phyloP scores from a whole-genome alignment of 495 filamentous ascomycete species.

The Penicillium argentinense region DNA sequence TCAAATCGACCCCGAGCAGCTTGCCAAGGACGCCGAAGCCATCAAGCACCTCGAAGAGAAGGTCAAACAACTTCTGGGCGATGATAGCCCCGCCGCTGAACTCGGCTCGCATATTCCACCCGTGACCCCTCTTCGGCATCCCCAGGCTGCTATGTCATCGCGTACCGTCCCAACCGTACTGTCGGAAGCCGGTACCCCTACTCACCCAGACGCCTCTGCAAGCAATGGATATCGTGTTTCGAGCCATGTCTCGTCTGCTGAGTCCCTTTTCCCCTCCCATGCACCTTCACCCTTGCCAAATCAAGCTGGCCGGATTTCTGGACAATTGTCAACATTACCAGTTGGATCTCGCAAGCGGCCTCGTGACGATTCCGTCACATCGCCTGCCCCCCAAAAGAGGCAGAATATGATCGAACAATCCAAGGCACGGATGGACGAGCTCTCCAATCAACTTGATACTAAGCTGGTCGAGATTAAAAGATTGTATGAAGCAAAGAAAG shows the following conservation, averaged over 20 bases:
- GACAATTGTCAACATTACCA: too few species aligned
- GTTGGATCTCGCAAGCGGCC: constrained; percentile 23
- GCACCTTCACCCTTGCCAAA: neutral
- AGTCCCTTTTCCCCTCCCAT: neutral
- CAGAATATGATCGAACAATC: constrained; percentile 2
- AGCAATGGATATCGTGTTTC: neutral
- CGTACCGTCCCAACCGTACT: too few species aligned
- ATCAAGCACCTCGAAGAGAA: neutral
- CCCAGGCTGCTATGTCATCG: too few species aligned
- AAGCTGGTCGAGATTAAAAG: constrained; percentile 4
- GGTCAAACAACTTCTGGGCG: neutral
- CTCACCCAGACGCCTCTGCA: neutral
- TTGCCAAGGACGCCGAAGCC: neutral
- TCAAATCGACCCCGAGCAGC: neutral
- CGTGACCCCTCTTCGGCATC: neutral
- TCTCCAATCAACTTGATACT: constrained; percentile 5
- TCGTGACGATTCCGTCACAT: constrained; percentile 16
- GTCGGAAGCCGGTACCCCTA: neutral
- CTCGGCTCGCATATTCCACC: neutral
- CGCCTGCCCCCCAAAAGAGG: constrained; percentile 7
- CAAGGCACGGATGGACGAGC: constrained; percentile 6
- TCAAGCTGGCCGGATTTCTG: too few species aligned
- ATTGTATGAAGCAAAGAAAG: constrained; percentile 2
- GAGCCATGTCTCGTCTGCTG: neutral
- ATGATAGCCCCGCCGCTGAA: neutral